Conservation (phyloP, 768 basidiomycete genomes). For the Lanmaoa rubissima region DNA sequence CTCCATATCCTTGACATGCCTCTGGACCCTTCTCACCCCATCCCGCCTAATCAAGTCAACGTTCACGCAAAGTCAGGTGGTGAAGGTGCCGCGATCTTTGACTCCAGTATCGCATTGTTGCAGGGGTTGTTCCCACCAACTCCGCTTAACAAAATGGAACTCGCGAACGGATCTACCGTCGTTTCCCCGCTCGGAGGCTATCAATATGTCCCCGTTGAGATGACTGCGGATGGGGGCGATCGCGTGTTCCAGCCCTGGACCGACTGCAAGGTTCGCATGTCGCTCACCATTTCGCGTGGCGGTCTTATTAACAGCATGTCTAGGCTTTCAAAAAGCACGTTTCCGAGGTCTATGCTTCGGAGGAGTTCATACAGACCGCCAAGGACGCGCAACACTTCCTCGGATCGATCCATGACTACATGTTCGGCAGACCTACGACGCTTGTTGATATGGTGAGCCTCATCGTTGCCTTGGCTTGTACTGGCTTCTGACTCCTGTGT, state of each 20-base stretch:
- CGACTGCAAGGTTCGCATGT: conserved; percentile 47
- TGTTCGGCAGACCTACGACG: conserved; percentile 61
- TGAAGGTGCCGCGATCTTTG: conserved; percentile 79
- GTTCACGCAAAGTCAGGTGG: conserved; percentile 79
- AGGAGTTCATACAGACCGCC: conserved; percentile 58
- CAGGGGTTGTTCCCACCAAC: conserved; percentile 86
- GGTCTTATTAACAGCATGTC: conserved; percentile 1
- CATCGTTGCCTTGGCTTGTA: background rate
- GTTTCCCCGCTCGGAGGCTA: conserved; percentile 79
- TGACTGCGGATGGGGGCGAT: conserved; percentile 46
- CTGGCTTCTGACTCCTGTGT: conserved; percentile 13
- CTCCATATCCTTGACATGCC: conserved; percentile 69
- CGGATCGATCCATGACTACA: conserved; percentile 59
- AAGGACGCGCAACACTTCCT: conserved; percentile 64
- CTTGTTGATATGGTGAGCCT: conserved; percentile 62
- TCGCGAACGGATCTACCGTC: conserved; percentile 75
- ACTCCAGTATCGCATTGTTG: conserved; percentile 76
- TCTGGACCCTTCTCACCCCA: conserved; percentile 51
- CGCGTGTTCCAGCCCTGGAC: conserved; percentile 80
- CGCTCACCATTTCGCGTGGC: conserved; percentile 40
- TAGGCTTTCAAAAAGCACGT: conserved; percentile 69
- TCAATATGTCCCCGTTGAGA: conserved; percentile 83
- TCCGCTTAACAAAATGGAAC: conserved; percentile 59
- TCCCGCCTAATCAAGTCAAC: conserved; percentile 67
- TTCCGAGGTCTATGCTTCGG: conserved; percentile 57